Conservation (phyloP, 176 grass and related monocot species). For the Zoysia japonica region DNA sequence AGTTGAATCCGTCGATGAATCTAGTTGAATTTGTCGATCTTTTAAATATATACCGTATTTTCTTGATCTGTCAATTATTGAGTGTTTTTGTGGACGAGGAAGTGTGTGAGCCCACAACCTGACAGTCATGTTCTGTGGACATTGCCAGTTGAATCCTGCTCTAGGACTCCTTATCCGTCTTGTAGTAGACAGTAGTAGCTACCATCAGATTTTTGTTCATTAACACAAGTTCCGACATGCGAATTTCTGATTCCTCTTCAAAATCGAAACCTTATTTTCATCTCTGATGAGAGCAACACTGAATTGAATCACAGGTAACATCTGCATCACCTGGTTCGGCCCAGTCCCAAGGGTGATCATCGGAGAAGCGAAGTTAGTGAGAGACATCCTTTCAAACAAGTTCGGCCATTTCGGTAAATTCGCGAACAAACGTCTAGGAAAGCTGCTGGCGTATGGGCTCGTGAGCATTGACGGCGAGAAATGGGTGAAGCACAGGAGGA, state of each 20-base stretch:
- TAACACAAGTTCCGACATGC: not conserved
- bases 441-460: constrained; percentile 50
- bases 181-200: not conserved
- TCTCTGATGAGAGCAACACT: not conserved
- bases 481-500: constrained; percentile 77
- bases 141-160: not conserved
- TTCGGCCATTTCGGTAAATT: constrained; percentile 66
- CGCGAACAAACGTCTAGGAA: not conserved
- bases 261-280: not conserved
- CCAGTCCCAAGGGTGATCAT: constrained; percentile 47
- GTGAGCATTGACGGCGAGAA: constrained; percentile 61
- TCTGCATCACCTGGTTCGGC: constrained; percentile 68
- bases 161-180: not conserved
- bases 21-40: not conserved
- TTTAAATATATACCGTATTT: not conserved
- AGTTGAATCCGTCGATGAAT: not conserved
- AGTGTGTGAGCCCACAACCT: not conserved
- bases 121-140: not conserved
- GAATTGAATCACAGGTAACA: constrained; percentile 48
- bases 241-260: not conserved
- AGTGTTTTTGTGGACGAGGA: not conserved
- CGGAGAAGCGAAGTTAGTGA: constrained; percentile 53
- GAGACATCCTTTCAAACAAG: constrained; percentile 69
- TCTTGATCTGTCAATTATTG: not conserved
- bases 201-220: not conserved